Base-by-base conservation (phyloP, 352 stramenopile genomes). In the Elongisporangium prolatum region DNA sequence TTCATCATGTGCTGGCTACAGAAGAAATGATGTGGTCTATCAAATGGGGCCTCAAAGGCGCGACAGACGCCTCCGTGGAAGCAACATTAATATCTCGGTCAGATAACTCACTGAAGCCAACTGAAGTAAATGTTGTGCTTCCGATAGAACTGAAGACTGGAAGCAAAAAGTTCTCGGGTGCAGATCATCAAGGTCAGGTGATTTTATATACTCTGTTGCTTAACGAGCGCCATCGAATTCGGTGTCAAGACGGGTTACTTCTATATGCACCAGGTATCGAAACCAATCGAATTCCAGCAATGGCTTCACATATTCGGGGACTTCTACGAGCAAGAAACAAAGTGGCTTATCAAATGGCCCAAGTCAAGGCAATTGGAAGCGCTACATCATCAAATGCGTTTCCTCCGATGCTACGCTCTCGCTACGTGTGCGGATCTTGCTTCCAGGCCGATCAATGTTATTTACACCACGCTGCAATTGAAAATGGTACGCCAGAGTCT, bases 141-240 rank as follows among this genome's bases (percentile, higher is more conserved):
- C 80, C 85, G 16, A 24, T 97, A 8, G 89, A 97, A 54, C 71
- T 97, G 10, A 97, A 97, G 66, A 97, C 88, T 17, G 89, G 89
- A 11, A 95, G 79, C 51, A 87, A n/a, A n/a, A n/a, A 89, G 38
- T 88, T 83, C 49, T 58, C 57, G 16, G 64, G 68, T 7, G 62
- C 74, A 8, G 73, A 93, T 21, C 83, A 95, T 54, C 71, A 84
- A 48, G 88, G 81, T 11, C 89, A 97, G 83, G 86, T 97, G 14
- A 92, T 96, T 34, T 52, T 97, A 40, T 97, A 97, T 50, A 95
- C 83, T 5, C 62, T 97, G 21, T 63, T 97, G 28, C 58, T 92
- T 10, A 84, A 79, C 21, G 82, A 94, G 54, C 85, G 87, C 2
- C 96, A 95, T 67, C 71, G 62, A 17, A 80, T 82, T 57, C 54